Evolutionary conservation across 805 yeast species (phyloP).

Genomic region (Schwanniomyces occidentalis): DNA sequence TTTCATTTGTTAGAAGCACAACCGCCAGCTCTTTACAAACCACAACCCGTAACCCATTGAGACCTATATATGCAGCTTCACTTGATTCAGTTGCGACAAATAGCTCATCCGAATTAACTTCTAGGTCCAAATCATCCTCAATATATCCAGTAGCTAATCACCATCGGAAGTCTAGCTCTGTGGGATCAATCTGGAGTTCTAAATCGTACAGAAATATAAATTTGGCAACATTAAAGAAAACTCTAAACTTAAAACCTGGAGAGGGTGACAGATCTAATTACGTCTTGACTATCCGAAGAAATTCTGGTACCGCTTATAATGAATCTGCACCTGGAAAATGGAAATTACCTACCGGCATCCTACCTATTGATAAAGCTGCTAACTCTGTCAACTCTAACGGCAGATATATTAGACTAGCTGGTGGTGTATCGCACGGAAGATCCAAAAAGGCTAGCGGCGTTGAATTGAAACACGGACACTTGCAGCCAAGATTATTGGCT

Average conservation of each 20-base stretch:
- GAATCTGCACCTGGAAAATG: constrained; percentile 47
- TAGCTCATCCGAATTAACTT: background rate
- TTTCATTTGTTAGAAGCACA: background rate
- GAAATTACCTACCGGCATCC: constrained; percentile 57
- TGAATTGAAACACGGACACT: constrained; percentile 62
- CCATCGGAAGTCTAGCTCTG: constrained; percentile 28
- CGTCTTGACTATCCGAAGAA: constrained; percentile 43
- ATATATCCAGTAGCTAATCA: background rate
- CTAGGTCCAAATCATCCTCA: background rate
- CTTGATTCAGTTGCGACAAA: background rate
- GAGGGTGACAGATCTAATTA: constrained; percentile 55
- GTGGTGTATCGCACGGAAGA: constrained; percentile 23
- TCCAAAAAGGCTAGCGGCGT: constrained; percentile 44
- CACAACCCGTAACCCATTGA: constrained; percentile 1
- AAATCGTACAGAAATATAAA: constrained; percentile 36
- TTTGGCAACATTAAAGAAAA: constrained; percentile 36
- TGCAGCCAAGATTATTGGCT: constrained; percentile 67
- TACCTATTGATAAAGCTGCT: constrained; percentile 42
- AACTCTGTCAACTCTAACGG: constrained; percentile 23
- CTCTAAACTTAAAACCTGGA: constrained; percentile 40
- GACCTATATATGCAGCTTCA: background rate
- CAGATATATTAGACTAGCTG: constrained; percentile 27
- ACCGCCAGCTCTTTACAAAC: background rate
- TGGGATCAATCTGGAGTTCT: constrained; percentile 36
- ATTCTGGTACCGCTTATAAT: constrained; percentile 50